Evolutionary conservation across 306 rosid species (phyloP).

Genomic region (Hippophae tibetana): DNA sequence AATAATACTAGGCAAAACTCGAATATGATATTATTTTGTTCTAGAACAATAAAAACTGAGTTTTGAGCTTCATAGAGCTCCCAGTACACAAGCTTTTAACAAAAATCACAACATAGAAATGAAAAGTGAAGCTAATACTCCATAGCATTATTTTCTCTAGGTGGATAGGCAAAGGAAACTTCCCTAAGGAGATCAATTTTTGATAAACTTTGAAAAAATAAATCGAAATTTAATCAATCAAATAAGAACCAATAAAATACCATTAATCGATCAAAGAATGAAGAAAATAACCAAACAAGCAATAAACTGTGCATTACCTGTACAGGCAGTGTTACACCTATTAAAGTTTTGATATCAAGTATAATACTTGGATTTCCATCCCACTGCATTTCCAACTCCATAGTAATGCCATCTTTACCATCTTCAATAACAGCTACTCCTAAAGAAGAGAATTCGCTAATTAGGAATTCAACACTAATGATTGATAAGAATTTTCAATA

Average conservation of each 20-base stretch:
- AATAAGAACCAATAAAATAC: neutral
- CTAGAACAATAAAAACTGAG: neutral
- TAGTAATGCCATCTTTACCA: slow-evolving; percentile 56
- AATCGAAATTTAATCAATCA: neutral
- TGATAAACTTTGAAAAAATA: neutral
- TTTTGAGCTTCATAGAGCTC: neutral
- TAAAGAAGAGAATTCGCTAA: slow-evolving; percentile 27
- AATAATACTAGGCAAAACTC: neutral
- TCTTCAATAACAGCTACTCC: slow-evolving; percentile 77
- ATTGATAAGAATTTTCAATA: neutral
- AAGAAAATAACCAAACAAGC: neutral
- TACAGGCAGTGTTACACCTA: slow-evolving; percentile 78
- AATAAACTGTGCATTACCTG: slow-evolving; percentile 47
- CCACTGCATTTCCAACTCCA: slow-evolving; percentile 98
- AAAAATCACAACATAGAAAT: neutral
- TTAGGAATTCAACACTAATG: slow-evolving; percentile 16
- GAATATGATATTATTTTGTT: neutral
- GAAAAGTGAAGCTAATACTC: neutral
- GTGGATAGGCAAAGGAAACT: neutral
- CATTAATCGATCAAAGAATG: neutral
- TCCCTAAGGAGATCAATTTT: neutral
- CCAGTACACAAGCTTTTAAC: neutral
- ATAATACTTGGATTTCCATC: slow-evolving; percentile 94
- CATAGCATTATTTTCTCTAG: neutral
- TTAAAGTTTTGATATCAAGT: slow-evolving; percentile 69